These are phyloP conservation scores for Fusarium acutatum DNA, from an alignment of 2,329 filamentous ascomycete species.

Conservation along the genomic window DNA sequence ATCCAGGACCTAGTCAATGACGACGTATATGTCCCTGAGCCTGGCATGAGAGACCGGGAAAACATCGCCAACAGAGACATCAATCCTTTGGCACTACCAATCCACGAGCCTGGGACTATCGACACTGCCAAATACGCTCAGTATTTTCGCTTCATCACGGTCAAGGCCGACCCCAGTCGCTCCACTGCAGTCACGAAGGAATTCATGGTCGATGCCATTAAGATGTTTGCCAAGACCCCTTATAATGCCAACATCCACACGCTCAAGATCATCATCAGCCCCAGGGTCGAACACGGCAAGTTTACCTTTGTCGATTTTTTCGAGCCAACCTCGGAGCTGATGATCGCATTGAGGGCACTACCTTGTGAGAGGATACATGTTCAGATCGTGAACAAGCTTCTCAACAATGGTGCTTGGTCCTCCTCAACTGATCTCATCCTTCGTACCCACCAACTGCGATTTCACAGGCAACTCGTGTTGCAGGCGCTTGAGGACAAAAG, in stretches of 20 bases:
- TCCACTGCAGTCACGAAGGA: constrained; percentile 29
- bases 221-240: constrained; percentile 44
- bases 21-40: constrained; percentile 8
- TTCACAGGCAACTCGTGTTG: constrained; percentile 7
- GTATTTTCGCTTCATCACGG: constrained; percentile 52
- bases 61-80: background rate
- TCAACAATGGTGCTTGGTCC: constrained; percentile 1
- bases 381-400: constrained; percentile 43
- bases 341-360: constrained; percentile 44
- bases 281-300: constrained; percentile 19
- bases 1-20: constrained; percentile 29
- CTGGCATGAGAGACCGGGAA: background rate
- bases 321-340: constrained; percentile 37
- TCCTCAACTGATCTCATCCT: constrained; percentile 6
- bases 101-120: constrained; percentile 39
- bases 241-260: constrained; percentile 48
- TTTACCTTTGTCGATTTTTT: constrained; percentile 53
- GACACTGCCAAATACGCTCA: constrained; percentile 48
- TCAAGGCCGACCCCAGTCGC: constrained; percentile 56
- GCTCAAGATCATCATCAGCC: constrained; percentile 53
- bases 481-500: background rate
- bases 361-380: constrained; percentile 49
- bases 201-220: constrained; percentile 49
- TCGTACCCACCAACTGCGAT: constrained; percentile 19
- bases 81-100: background rate